Conservation (phyloP, 495 filamentous ascomycete species). For the Entonaema liquescens region DNA sequence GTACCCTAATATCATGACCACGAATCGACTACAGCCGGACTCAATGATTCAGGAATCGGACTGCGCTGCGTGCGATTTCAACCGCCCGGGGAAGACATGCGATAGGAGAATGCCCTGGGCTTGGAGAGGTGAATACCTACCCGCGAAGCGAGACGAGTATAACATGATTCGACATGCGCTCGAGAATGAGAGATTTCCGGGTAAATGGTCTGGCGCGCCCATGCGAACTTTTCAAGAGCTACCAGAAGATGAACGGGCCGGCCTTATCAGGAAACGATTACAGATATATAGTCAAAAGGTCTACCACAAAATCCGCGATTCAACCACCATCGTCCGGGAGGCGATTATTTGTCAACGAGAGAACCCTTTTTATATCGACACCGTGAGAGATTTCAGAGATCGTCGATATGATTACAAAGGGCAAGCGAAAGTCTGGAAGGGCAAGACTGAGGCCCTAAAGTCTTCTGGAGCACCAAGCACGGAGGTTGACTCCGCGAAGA, state of each 20-base stretch:
- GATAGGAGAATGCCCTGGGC: conserved; percentile 96
- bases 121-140: conserved; percentile 97
- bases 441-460: conserved; percentile 88
- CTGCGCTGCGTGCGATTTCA: conserved; percentile 98
- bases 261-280: conserved; percentile 82
- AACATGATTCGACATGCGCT: conserved; percentile 97
- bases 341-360: conserved; percentile 98
- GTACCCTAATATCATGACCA: conserved; percentile 99
- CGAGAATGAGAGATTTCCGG: conserved; percentile 92
- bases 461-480: conserved; percentile 74
- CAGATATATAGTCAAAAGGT: conserved; percentile 97
- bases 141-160: conserved; percentile 96
- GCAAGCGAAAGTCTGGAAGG: conserved; percentile 97
- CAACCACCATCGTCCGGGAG: conserved; percentile 90
- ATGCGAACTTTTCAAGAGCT: conserved; percentile 83
- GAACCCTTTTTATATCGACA: conserved; percentile 98
- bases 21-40: conserved; percentile 95
- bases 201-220: conserved; percentile 72
- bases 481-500: conserved; percentile 94
- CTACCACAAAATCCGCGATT: conserved; percentile 98
- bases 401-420: conserved; percentile 98
- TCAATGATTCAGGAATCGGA: conserved; percentile 97
- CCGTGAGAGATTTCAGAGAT: conserved; percentile 93
- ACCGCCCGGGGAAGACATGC: conserved; percentile 95
- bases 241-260: conserved; percentile 81